Conservation (phyloP, 2,329 filamentous ascomycete genomes). For the Talaromyces sp. region DNA sequence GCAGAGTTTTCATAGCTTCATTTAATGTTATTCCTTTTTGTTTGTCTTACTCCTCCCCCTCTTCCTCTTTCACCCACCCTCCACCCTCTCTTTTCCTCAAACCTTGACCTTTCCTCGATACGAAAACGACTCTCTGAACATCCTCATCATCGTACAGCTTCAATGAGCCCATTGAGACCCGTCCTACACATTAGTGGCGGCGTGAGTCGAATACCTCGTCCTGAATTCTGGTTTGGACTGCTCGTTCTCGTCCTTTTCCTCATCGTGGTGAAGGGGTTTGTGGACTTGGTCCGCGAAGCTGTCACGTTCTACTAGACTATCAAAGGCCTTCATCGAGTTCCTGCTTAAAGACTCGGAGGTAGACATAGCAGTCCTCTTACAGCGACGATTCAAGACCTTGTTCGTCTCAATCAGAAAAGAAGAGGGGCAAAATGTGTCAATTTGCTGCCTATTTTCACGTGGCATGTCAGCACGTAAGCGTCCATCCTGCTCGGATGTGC, state of each 20-base stretch:
- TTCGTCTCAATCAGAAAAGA: not conserved
- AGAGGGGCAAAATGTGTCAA: constrained; percentile 11
- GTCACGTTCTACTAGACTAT: not conserved
- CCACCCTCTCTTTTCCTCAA: not conserved
- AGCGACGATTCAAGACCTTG: not conserved
- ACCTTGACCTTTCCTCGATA: not conserved
- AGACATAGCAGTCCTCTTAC: not conserved
- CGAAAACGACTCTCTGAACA: not conserved
- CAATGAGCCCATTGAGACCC: not conserved
- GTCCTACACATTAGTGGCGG: not conserved
- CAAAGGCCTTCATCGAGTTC: not conserved
- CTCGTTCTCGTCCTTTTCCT: constrained; percentile 1
- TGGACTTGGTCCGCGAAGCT: not conserved
- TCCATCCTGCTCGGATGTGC: not conserved
- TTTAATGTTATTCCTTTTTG: not conserved
- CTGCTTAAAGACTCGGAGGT: not conserved
- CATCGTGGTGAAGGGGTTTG: not conserved
- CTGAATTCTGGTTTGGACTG: constrained; percentile 7
- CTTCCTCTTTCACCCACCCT: not conserved
- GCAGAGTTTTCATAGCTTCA: not conserved
- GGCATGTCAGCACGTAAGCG: constrained; percentile 9
- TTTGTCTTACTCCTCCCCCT: not conserved
- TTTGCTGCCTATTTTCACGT: not conserved
- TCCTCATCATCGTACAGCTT: not conserved
- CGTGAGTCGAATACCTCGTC: not conserved